Percentiles rank a stretch among this genome's conserved stretches.
Conservation (phyloP, 805 yeast species). For the Saccharomyces jurei region DNA sequence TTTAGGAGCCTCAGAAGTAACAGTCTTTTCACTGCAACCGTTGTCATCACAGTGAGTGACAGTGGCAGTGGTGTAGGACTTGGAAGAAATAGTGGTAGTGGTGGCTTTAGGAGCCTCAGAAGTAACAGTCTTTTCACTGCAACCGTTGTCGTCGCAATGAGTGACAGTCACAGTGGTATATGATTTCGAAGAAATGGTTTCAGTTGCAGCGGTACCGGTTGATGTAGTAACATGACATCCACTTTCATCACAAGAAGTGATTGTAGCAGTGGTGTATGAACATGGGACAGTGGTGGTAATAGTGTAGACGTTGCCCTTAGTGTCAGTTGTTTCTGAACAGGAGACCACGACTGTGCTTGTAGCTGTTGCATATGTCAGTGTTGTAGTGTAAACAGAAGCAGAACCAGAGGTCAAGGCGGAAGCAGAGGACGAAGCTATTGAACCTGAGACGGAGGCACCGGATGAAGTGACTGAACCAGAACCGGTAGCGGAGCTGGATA, state of each 20-base stretch:
- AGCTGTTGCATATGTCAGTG: not conserved
- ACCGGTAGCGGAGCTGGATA: not conserved
- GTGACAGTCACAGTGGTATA: conserved; percentile 1
- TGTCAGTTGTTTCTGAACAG: conserved; percentile 1
- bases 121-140: conserved; percentile 1
- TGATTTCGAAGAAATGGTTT: not conserved
- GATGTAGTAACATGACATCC: conserved; percentile 1
- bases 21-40: conserved; percentile 1
- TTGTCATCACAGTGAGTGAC: not conserved
- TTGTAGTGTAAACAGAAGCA: conserved; percentile 3
- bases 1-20: not conserved
- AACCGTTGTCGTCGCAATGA: conserved; percentile 1
- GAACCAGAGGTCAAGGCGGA: conserved; percentile 5
- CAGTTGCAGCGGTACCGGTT: not conserved
- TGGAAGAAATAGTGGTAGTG: not conserved
- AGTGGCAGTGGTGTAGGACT: conserved; percentile 1
- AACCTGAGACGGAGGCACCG: not conserved
- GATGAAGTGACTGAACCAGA: not conserved
- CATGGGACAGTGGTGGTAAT: conserved; percentile 3
- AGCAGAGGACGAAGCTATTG: conserved; percentile 1
- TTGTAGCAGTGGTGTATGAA: conserved; percentile 4
- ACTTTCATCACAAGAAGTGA: conserved; percentile 2
- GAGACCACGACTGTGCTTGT: conserved; percentile 3
- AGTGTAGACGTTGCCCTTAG: not conserved
- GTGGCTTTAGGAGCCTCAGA: not conserved